Evolutionary conservation across 2,329 filamentous ascomycete genomes (phyloP).

Genomic region (Aspergillus sp.): DNA sequence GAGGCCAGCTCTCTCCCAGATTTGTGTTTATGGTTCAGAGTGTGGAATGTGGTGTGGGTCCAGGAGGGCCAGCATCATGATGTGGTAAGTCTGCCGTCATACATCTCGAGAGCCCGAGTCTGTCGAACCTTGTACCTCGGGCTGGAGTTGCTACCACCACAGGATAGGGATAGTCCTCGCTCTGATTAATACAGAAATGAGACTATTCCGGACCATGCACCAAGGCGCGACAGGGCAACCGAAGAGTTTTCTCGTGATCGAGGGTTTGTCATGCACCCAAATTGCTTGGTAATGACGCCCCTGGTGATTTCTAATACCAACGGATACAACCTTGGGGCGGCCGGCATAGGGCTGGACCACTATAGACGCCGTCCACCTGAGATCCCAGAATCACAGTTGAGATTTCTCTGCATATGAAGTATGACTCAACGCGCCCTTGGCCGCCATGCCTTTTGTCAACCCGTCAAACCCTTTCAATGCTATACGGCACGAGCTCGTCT

Average conservation of each 20-base stretch:
- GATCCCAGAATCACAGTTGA: not conserved
- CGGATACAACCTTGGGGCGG: not conserved
- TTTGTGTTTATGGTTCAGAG: not conserved
- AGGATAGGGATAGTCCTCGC: not conserved
- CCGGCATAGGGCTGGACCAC: not conserved
- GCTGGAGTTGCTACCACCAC: not conserved
- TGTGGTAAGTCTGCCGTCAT: conserved; percentile 6
- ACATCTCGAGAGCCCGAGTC: not conserved
- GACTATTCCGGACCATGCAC: not conserved
- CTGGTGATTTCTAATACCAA: not conserved
- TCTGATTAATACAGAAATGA: not conserved
- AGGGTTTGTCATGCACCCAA: not conserved
- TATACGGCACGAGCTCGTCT: not conserved
- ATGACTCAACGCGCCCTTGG: not conserved
- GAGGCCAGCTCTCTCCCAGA: not conserved
- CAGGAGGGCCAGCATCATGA: not conserved
- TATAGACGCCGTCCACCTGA: not conserved
- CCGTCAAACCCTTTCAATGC: not conserved
- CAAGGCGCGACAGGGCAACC: too few species aligned
- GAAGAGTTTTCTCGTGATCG: too few species aligned
- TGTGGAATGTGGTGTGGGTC: not conserved
- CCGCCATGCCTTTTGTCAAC: too few species aligned
- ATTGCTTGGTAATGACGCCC: not conserved
- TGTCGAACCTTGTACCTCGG: not conserved
- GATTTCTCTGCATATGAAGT: not conserved